Evolutionary conservation across 2,329 filamentous ascomycete species (phyloP), one percentile per base, ranked within the genome.

Genomic region (Septoria petroselini): DNA sequence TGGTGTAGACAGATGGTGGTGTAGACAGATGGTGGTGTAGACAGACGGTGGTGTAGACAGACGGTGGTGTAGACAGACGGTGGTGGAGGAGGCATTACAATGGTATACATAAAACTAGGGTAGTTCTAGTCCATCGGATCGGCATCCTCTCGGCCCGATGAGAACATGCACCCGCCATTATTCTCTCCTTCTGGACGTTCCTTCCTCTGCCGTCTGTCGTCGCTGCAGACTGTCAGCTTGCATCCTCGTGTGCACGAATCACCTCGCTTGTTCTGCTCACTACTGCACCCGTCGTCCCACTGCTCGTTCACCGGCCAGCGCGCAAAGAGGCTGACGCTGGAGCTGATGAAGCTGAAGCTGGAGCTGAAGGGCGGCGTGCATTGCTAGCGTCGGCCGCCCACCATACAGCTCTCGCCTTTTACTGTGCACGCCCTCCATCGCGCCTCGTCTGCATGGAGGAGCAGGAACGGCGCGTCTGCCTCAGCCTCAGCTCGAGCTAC

Each of bases 311-410:
- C 48, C 50, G 50, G 50, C 18, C 39, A 41, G 21, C 19, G 50
- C 50, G 50, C 5, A 27, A 52, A 33, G 38, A 35, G 50, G 50
- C 39, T 48, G 50, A 52, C 34, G n/a, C 23, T 41, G 15, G 41
- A 25, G n/a, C 17, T 17, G 27, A 33, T 34, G n/a, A 44, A 30
- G 18, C n/a, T 18, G 15, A 25, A 31, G 41, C 41, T 34, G 15
- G 21, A 21, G 47, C 48, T 43, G 48, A 38, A 39, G 43, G 50
- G 50, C 43, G 50, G 50, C 50, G 48, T 52, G 44, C 50, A 52
- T 43, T 46, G 41, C 44, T 48, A 48, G 44, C 31, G 44, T 9
- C 23, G n/a, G 8, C 21, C 17, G 15, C 27, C 27, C 25, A 41
- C 48, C 48, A 50, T 18, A 39, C 34, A 45, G 29, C 23, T 7